Conservation (phyloP, 83 land plant genomes). For the Diphasiastrum complanatum region DNA sequence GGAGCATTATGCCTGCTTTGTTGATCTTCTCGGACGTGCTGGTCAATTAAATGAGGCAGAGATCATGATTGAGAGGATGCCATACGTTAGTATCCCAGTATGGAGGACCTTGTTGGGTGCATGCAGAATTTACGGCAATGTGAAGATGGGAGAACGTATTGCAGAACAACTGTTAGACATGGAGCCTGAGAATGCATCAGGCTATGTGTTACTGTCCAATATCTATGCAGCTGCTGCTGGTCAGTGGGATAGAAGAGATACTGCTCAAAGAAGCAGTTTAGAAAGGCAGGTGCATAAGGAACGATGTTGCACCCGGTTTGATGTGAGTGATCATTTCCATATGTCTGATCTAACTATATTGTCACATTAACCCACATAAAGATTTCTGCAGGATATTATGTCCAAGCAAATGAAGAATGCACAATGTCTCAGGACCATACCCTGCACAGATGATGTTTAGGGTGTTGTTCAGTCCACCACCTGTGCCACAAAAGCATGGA, state of each 20-base stretch:
- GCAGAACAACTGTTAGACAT: slow-evolving; percentile 37
- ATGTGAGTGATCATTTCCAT: too few relatives aligned
- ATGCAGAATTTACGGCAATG: slow-evolving; percentile 43
- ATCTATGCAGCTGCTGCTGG: slow-evolving; percentile 51
- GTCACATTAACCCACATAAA: too few relatives aligned
- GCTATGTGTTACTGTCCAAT: slow-evolving; percentile 53
- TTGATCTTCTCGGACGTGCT: slow-evolving; percentile 60
- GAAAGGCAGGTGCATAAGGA: slow-evolving; percentile 49
- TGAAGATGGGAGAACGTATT: slow-evolving; percentile 35
- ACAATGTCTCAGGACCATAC: too few relatives aligned
- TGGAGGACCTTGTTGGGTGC: slow-evolving; percentile 56
- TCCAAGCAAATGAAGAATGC: too few relatives aligned
- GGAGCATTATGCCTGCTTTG: slow-evolving; percentile 57
- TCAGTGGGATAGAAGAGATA: slow-evolving; percentile 37
- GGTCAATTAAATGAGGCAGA: slow-evolving; percentile 42
- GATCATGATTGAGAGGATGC: slow-evolving; percentile 38
- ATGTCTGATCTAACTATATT: too few relatives aligned
- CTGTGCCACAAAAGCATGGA: too few relatives aligned
- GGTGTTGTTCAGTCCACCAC: too few relatives aligned
- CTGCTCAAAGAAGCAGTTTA: slow-evolving; percentile 36
- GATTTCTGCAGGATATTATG: too few relatives aligned
- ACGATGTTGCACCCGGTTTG: too few relatives aligned
- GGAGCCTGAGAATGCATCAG: slow-evolving; percentile 55
- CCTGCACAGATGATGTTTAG: too few relatives aligned
- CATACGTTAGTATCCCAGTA: slow-evolving; percentile 46